Percentiles rank a stretch among this genome's conserved stretches.
Evolutionary conservation across 2,329 filamentous ascomycete genomes (phyloP).

Genomic region (Akanthomyces uredinophilus): DNA sequence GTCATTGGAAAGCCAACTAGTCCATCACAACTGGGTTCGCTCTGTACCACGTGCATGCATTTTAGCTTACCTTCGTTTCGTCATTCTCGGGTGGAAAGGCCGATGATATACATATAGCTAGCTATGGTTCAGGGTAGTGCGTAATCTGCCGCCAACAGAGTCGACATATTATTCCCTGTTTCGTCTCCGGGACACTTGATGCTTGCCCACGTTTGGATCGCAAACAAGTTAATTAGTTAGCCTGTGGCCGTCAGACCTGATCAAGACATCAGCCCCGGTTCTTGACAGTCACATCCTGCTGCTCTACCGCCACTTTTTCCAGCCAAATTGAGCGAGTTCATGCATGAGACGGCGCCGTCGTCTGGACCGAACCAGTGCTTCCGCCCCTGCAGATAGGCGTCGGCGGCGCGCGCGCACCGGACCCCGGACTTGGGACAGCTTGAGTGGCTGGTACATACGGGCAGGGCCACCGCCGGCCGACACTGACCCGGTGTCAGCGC

Average conservation of each 20-base stretch:
- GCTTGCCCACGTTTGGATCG: too few relatives aligned
- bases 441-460: neutral
- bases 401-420: neutral
- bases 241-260: neutral
- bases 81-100: too few relatives aligned
- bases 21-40: neutral
- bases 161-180: too few relatives aligned
- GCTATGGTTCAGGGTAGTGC: too few relatives aligned
- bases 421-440: neutral
- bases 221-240: neutral
- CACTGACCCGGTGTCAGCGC: neutral
- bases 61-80: too few relatives aligned
- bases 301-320: neutral
- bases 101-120: too few relatives aligned
- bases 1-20: neutral
- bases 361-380: neutral
- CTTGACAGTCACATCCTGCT: neutral
- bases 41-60: neutral
- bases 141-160: too few relatives aligned
- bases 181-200: neutral
- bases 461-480: neutral
- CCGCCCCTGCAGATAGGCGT: neutral
- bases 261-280: neutral
- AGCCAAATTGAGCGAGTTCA: neutral
- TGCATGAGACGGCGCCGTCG: neutral